Percentiles rank a stretch among this genome's conserved stretches.
phyloP scores from a whole-genome alignment of 2,329 filamentous ascomycete genomes.

The Rutstroemia sp. region DNA sequence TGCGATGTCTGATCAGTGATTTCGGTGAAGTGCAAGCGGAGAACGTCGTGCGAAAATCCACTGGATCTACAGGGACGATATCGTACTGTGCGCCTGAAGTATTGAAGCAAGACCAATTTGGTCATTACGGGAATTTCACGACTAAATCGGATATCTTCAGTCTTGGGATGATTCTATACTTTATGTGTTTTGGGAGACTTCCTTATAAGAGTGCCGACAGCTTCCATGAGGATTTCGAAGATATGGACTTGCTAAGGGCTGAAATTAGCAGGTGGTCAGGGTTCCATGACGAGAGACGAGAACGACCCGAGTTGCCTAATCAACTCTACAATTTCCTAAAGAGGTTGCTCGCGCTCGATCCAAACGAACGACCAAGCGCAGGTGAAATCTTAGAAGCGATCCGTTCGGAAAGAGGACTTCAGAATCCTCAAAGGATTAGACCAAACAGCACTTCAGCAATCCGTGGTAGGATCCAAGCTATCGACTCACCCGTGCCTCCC shows the following conservation, averaged over 20 bases:
- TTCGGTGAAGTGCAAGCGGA: conserved; percentile 94
- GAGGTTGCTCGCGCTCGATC: conserved; percentile 69
- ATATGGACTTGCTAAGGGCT: conserved; percentile 73
- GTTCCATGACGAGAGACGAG: conserved; percentile 68
- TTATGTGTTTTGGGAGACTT: conserved; percentile 87
- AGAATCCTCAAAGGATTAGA: conserved; percentile 22
- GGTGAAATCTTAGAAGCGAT: conserved; percentile 63
- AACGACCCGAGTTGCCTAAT: conserved; percentile 75
- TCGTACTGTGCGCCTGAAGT: conserved; percentile 98
- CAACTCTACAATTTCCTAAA: conserved; percentile 82
- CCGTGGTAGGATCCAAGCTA: conserved; percentile 24
- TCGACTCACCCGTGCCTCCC: conserved; percentile 27
- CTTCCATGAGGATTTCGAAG: conserved; percentile 85
- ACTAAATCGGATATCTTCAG: conserved; percentile 99
- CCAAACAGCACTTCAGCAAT: conserved; percentile 21
- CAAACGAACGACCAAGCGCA: conserved; percentile 70
- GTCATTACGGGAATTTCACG: conserved; percentile 84
- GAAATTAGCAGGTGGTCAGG: conserved; percentile 87
- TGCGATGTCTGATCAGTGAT: conserved; percentile 86
- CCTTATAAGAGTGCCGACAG: conserved; percentile 81
- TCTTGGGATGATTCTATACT: conserved; percentile 95
- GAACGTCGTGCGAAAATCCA: conserved; percentile 75
- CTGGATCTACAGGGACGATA: conserved; percentile 89
- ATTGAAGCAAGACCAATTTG: conserved; percentile 58
- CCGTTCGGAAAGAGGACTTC: conserved; percentile 26